phyloP scores from a whole-genome alignment of 2,329 filamentous ascomycete species.

The Albophoma yamanashiensis region DNA sequence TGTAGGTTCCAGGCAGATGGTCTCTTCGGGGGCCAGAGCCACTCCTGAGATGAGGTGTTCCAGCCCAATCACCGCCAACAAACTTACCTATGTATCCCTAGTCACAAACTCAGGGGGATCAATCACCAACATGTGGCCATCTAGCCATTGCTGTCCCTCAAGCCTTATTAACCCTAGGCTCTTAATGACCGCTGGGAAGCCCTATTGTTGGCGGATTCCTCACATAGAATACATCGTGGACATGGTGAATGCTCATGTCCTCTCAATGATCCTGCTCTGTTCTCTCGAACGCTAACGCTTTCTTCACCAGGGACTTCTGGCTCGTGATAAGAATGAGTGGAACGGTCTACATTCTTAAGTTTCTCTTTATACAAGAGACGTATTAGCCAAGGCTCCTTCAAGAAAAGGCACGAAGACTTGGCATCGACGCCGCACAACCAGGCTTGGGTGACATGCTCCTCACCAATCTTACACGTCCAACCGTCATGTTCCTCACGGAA shows the following conservation, averaged over 20 bases:
- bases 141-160: background rate
- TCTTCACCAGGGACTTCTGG: background rate
- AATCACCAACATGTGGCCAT: background rate
- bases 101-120: background rate
- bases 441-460: background rate
- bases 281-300: background rate
- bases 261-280: background rate
- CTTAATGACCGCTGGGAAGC: background rate
- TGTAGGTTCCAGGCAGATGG: too few relatives aligned
- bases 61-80: too few relatives aligned
- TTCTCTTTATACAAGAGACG: background rate
- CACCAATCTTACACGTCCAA: background rate
- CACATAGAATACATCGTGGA: background rate
- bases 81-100: too few relatives aligned
- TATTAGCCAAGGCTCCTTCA: background rate
- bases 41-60: too few relatives aligned
- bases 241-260: background rate
- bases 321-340: background rate
- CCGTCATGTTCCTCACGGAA: background rate
- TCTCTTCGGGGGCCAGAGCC: too few relatives aligned
- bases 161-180: background rate
- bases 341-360: background rate
- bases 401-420: background rate
- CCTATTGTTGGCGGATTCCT: background rate
- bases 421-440: background rate